Conservation (phyloP, 805 yeast genomes). For the Candida easanensis region DNA sequence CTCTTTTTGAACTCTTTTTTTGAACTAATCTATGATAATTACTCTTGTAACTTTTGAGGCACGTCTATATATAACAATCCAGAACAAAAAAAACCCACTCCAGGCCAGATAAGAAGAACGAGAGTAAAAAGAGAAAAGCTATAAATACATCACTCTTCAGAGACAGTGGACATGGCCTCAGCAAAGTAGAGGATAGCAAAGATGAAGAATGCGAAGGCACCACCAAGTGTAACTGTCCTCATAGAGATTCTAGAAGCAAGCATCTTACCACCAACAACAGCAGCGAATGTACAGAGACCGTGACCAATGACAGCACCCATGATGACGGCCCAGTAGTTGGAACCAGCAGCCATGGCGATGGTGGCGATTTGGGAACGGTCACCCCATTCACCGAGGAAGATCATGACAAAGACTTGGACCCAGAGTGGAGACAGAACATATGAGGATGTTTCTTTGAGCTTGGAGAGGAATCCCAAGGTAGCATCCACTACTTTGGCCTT, state of each 20-base stretch:
- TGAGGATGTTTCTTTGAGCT: constrained; percentile 15
- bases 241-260: constrained; percentile 86
- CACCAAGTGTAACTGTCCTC: constrained; percentile 89
- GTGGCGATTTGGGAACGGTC: constrained; percentile 98
- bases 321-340: constrained; percentile 85
- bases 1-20: too few relatives aligned
- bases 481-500: constrained; percentile 4
- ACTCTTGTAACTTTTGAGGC: too few relatives aligned
- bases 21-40: too few relatives aligned
- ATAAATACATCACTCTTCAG: background rate
- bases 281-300: constrained; percentile 79
- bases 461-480: constrained; percentile 10
- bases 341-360: constrained; percentile 97
- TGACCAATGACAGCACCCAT: constrained; percentile 91
- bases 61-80: background rate
- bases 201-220: constrained; percentile 80
- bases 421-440: constrained; percentile 76
- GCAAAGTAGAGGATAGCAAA: constrained; percentile 79
- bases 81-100: background rate
- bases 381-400: constrained; percentile 98
- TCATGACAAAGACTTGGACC: constrained; percentile 94
- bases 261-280: constrained; percentile 91
- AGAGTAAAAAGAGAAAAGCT: background rate
- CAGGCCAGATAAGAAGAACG: background rate
- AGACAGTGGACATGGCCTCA: constrained; percentile 46